phyloP scores from a whole-genome alignment of 352 stramenopile species.

The Globisporangium rhizosaccharum region DNA sequence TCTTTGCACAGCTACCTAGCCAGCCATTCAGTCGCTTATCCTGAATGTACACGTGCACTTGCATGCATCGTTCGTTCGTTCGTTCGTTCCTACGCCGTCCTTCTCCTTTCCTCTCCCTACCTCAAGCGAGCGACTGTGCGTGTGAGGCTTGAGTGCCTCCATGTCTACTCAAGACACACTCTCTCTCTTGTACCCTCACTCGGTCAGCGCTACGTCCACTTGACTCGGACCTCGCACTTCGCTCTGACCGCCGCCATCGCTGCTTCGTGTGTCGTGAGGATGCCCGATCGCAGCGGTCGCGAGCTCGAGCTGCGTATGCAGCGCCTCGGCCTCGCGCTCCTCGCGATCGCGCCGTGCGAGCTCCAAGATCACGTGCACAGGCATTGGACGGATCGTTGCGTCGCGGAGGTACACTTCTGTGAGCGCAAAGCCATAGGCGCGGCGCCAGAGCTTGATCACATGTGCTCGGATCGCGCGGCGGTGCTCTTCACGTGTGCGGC shows the following conservation, averaged over 20 bases:
- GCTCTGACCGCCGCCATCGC: not conserved
- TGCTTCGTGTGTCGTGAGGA: not conserved
- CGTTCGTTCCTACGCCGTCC: too few species aligned
- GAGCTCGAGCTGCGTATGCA: constrained; percentile 37
- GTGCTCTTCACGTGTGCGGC: constrained; percentile 36
- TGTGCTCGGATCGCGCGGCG: constrained; percentile 36
- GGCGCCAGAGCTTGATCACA: constrained; percentile 49
- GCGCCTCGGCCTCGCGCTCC: constrained; percentile 24
- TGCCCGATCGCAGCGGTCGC: constrained; percentile 16
- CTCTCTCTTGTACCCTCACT: not conserved
- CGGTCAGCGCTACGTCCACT: constrained; percentile 5
- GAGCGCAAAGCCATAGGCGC: constrained; percentile 45
- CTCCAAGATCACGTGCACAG: constrained; percentile 51
- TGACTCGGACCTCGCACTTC: constrained; percentile 2
- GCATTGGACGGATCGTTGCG: constrained; percentile 35
- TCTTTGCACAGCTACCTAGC: too few species aligned
- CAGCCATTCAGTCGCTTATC: too few species aligned
- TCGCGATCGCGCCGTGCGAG: constrained; percentile 43
- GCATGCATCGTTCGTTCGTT: too few species aligned
- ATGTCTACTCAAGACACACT: not conserved
- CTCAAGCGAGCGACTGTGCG: too few species aligned
- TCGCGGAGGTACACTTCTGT: constrained; percentile 57
- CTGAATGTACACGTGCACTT: too few species aligned
- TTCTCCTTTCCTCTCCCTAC: too few species aligned
- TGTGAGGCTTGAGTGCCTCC: too few species aligned